Conservation (phyloP, 129 eudicot species). For the Pulicaria dysenterica region DNA sequence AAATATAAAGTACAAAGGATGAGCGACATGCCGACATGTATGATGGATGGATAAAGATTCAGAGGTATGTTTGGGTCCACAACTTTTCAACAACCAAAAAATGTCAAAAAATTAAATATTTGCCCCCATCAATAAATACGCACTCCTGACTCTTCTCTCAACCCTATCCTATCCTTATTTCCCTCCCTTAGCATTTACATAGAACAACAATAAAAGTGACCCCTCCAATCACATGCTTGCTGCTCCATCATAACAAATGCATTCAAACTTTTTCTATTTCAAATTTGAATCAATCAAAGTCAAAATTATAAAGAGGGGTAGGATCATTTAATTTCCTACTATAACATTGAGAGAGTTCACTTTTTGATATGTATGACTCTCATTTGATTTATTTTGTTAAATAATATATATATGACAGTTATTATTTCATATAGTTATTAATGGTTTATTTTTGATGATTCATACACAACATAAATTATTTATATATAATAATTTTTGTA, state of each 20-base stretch:
- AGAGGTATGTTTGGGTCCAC: constrained; percentile 33
- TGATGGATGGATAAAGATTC: constrained; percentile 27
- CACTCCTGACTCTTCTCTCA: constrained; percentile 23
- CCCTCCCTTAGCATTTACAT: constrained; percentile 31
- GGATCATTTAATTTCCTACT: no score
- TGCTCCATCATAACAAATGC: constrained; percentile 2
- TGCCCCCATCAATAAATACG: constrained; percentile 32
- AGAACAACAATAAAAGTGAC: constrained; percentile 29
- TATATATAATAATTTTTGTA: no score
- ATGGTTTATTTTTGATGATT: no score
- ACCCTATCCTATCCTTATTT: constrained; percentile 43
- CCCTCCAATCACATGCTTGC: constrained; percentile 34
- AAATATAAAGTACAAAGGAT: no score
- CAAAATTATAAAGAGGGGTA: no score
- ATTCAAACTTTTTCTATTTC: constrained; percentile 6
- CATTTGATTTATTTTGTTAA: no score
- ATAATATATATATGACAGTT: no score
- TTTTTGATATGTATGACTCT: no score
- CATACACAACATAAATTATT: no score
- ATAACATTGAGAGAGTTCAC: no score
- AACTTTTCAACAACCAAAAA: constrained; percentile 15
- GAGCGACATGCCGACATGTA: no score
- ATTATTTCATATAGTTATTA: no score
- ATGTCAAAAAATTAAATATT: constrained; percentile 21
- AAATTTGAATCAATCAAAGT: background rate